Evolutionary conservation across 441 rosid genomes (phyloP).

Genomic region (Corymbia calophylla): DNA sequence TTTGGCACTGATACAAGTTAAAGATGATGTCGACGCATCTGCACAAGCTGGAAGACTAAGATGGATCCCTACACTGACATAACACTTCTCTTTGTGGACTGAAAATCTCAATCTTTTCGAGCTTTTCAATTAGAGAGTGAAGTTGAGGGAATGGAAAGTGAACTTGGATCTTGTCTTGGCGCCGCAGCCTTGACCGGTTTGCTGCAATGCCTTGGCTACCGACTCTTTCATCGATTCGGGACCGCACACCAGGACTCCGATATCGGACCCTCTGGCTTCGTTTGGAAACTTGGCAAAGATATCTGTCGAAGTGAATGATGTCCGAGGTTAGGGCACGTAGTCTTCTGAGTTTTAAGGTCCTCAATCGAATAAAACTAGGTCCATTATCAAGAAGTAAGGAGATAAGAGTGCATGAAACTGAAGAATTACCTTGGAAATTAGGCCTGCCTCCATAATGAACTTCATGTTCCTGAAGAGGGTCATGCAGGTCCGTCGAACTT

Average conservation of each 20-base stretch:
- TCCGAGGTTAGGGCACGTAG: neutral
- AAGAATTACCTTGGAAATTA: slow-evolving; percentile 50
- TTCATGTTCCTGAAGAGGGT: slow-evolving; percentile 38
- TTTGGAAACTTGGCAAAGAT: slow-evolving; percentile 31
- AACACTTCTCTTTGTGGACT: neutral
- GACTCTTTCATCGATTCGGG: slow-evolving; percentile 64
- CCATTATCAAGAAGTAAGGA: neutral
- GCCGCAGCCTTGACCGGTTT: slow-evolving; percentile 22
- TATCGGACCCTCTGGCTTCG: slow-evolving; percentile 35
- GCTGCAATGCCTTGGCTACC: slow-evolving; percentile 50
- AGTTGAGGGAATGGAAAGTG: slow-evolving; percentile 60
- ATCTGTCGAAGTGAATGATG: slow-evolving; percentile 24
- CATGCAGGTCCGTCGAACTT: slow-evolving; percentile 11
- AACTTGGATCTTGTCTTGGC: slow-evolving; percentile 29
- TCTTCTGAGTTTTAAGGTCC: neutral
- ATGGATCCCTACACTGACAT: neutral
- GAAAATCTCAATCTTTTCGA: neutral
- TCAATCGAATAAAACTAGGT: neutral
- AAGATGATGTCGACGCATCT: neutral
- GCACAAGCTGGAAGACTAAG: neutral
- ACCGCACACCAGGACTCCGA: slow-evolving; percentile 80
- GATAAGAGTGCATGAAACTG: neutral
- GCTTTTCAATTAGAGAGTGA: slow-evolving; percentile 28
- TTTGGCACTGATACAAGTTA: neutral
- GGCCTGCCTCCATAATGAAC: slow-evolving; percentile 70